These are phyloP conservation scores for Ophioceras dolichostomum DNA, from an alignment of 2,329 filamentous ascomycete genomes.

Conservation along the genomic window DNA sequence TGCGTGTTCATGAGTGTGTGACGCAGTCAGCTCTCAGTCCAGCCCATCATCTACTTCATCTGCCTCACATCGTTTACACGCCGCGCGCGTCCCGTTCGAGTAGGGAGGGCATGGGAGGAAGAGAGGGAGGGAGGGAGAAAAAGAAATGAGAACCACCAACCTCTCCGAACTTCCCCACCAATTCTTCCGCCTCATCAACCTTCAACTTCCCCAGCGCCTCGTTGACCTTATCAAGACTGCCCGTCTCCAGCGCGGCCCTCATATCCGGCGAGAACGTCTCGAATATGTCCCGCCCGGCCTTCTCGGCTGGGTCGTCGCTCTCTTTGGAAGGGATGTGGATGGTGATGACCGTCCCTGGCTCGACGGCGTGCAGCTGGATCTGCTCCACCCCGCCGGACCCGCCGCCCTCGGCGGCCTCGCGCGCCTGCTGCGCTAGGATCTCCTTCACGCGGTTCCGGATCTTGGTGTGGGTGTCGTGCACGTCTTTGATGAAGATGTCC, in stretches of 20 bases:
- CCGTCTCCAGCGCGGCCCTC: slow-evolving; percentile 69
- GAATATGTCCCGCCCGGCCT: slow-evolving; percentile 61
- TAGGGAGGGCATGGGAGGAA: background rate
- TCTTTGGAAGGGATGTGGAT: slow-evolving; percentile 66
- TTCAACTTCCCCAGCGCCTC: slow-evolving; percentile 77
- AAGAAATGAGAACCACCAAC: slow-evolving; percentile 22
- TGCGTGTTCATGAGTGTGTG: too few relatives aligned
- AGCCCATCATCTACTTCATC: too few relatives aligned
- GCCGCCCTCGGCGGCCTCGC: slow-evolving; percentile 31
- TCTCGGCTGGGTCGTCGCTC: slow-evolving; percentile 52
- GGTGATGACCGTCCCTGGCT: slow-evolving; percentile 83
- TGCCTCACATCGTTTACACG: too few relatives aligned
- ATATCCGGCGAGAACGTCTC: slow-evolving; percentile 74
- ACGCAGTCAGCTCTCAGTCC: too few relatives aligned
- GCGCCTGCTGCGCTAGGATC: slow-evolving; percentile 44
- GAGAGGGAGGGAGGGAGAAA: slow-evolving; percentile 1
- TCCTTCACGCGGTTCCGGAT: slow-evolving; percentile 69
- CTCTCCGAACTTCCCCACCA: slow-evolving; percentile 65
- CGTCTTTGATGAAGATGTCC: slow-evolving; percentile 85
- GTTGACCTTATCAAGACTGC: slow-evolving; percentile 80
- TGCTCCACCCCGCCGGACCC: slow-evolving; percentile 72
- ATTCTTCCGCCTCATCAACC: slow-evolving; percentile 68
- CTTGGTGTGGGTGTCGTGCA: slow-evolving; percentile 72
- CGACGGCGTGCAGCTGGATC: slow-evolving; percentile 93
- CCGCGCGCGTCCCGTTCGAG: background rate